phyloP scores from a whole-genome alignment of 108 stramenopile genomes.

The Nitzschia sp. region DNA sequence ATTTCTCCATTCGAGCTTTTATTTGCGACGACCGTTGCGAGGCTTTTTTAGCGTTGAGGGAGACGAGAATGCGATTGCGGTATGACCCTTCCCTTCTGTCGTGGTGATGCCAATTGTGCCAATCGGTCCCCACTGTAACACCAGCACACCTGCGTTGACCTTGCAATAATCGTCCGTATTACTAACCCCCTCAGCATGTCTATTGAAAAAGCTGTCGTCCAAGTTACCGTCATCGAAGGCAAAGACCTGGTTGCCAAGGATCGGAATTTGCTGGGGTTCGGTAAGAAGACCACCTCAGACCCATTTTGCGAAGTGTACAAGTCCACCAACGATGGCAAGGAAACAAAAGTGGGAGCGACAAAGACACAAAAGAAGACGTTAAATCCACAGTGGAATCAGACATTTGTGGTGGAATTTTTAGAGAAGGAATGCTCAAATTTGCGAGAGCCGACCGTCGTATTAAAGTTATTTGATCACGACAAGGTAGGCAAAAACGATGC shows the following conservation, averaged over 20 bases:
- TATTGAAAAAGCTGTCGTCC: conserved; percentile 13
- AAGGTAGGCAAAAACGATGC: conserved; percentile 23
- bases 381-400: conserved; percentile 37
- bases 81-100: no score
- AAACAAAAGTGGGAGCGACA: conserved; percentile 29
- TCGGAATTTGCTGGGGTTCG: conserved; percentile 37
- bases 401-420: conserved; percentile 12
- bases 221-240: conserved; percentile 21
- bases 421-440: conserved; percentile 10
- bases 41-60: no score
- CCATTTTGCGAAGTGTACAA: conserved; percentile 36
- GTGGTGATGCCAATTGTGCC: no score
- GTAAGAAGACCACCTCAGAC: conserved; percentile 37
- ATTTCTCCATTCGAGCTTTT: no score
- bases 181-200: not conserved
- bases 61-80: no score
- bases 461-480: conserved; percentile 44
- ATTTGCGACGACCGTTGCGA: no score
- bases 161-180: no score
- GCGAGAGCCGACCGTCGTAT: no score
- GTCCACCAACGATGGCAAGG: not conserved
- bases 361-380: conserved; percentile 37
- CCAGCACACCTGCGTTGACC: no score
- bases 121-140: no score
- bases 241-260: conserved; percentile 42